Evolutionary conservation across 2,329 filamentous ascomycete species (phyloP).

Genomic region (Penicillium sp.): DNA sequence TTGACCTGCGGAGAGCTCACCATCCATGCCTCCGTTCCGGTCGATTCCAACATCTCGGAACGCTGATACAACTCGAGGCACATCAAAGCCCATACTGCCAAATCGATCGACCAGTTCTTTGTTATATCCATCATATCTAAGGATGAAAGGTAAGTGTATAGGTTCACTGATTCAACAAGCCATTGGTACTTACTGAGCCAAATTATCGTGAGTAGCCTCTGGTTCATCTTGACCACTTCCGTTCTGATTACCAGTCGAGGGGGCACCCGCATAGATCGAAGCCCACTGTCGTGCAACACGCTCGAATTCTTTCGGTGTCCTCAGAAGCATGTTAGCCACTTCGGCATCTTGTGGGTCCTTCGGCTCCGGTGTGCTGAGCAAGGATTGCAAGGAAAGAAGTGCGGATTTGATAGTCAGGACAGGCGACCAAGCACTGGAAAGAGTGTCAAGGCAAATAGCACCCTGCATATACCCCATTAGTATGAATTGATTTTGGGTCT

Average conservation of each 20-base stretch:
- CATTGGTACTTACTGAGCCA: conserved; percentile 50
- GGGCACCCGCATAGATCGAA: conserved; percentile 76
- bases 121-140: conserved; percentile 84
- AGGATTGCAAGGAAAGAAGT: conserved; percentile 86
- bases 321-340: conserved; percentile 85
- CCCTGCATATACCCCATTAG: conserved; percentile 58
- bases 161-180: neutral
- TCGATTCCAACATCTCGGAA: conserved; percentile 83
- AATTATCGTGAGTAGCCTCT: conserved; percentile 59
- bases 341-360: conserved; percentile 97
- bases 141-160: conserved; percentile 30
- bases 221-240: conserved; percentile 55
- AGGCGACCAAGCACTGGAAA: conserved; percentile 88
- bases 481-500: neutral
- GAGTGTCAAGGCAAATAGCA: conserved; percentile 93
- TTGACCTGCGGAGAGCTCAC: conserved; percentile 84
- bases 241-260: conserved; percentile 56
- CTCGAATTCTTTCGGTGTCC: conserved; percentile 75
- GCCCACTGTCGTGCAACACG: conserved; percentile 89
- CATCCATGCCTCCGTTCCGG: conserved; percentile 73
- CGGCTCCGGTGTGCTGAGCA: conserved; percentile 90
- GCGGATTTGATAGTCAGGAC: conserved; percentile 96
- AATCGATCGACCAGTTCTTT: conserved; percentile 81
- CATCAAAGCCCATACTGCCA: conserved; percentile 85
- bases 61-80: conserved; percentile 81